Conservation (phyloP, 495 filamentous ascomycete genomes). For the Lentithecium fluviatile region DNA sequence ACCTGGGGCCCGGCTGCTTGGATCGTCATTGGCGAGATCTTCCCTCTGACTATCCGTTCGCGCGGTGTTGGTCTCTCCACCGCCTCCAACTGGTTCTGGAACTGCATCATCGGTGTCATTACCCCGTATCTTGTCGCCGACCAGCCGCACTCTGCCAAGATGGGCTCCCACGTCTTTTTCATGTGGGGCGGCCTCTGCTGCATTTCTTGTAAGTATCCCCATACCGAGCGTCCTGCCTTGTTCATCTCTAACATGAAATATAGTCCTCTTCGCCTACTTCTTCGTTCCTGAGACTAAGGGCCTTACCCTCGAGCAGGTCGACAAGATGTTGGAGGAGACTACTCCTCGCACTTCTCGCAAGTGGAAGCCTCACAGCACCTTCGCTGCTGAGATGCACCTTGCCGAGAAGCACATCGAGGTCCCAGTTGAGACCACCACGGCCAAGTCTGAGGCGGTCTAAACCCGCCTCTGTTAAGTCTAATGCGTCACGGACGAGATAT, state of each 20-base stretch:
- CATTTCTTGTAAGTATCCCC: constrained; percentile 49
- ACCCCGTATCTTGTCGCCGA: constrained; percentile 75
- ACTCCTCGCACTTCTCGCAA: constrained; percentile 66
- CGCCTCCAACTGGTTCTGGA: constrained; percentile 87
- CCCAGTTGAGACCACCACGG: constrained; percentile 9
- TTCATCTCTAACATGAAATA: neutral
- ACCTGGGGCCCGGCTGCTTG: constrained; percentile 60
- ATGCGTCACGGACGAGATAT: constrained; percentile 7
- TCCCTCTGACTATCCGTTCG: constrained; percentile 78
- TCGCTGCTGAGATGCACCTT: constrained; percentile 60
- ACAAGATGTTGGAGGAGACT: constrained; percentile 84
- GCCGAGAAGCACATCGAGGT: constrained; percentile 46
- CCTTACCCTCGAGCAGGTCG: constrained; percentile 82
- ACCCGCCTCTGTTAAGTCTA: neutral
- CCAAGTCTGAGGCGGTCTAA: constrained; percentile 9
- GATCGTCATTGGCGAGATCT: constrained; percentile 87
- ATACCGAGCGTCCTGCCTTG: constrained; percentile 32
- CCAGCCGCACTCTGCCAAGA: constrained; percentile 55
- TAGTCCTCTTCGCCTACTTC: constrained; percentile 27
- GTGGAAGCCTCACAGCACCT: constrained; percentile 72
- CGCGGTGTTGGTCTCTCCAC: constrained; percentile 78
- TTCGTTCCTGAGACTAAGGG: constrained; percentile 45
- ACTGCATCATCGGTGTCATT: constrained; percentile 67
- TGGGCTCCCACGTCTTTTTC: constrained; percentile 75
- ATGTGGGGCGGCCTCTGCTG: constrained; percentile 73